Evolutionary conservation across 2,329 filamentous ascomycete species (phyloP).

Genomic region (Clonostachys chloroleuca): DNA sequence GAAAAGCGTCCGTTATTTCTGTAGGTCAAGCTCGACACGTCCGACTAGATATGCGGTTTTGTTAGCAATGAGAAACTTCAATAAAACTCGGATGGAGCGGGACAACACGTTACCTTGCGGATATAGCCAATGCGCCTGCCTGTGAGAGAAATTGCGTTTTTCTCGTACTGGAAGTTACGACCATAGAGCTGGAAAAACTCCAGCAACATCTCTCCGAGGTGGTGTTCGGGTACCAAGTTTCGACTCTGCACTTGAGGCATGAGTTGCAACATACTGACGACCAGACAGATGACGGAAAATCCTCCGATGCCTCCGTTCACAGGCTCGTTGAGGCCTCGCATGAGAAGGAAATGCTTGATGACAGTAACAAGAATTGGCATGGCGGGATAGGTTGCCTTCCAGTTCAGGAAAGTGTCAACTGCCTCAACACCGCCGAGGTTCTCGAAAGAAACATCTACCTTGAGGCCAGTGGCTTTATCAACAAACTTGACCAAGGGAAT

Average conservation of each 20-base stretch:
- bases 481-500: constrained; percentile 92
- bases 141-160: constrained; percentile 69
- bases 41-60: constrained; percentile 21
- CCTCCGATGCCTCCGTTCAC: constrained; percentile 88
- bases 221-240: constrained; percentile 53
- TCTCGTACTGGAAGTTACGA: constrained; percentile 67
- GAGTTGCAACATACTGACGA: constrained; percentile 82
- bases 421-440: constrained; percentile 79
- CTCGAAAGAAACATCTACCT: constrained; percentile 93
- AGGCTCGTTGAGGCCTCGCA: constrained; percentile 89
- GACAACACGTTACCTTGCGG: constrained; percentile 59
- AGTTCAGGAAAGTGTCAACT: constrained; percentile 73
- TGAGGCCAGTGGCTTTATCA: constrained; percentile 72
- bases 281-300: constrained; percentile 89
- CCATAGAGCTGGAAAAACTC: constrained; percentile 90
- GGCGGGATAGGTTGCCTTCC: constrained; percentile 75
- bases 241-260: constrained; percentile 66
- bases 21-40: constrained; percentile 43
- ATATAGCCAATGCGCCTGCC: constrained; percentile 47
- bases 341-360: constrained; percentile 87
- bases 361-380: constrained; percentile 85
- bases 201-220: constrained; percentile 78
- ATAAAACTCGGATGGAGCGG: neutral
- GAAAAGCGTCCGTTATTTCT: constrained; percentile 66
- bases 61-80: constrained; percentile 2